A percentile compares a stretch with the other conserved stretches of the same genome.
Conservation (phyloP, 495 filamentous ascomycete species). For the Oleoguttula mirabilis region DNA sequence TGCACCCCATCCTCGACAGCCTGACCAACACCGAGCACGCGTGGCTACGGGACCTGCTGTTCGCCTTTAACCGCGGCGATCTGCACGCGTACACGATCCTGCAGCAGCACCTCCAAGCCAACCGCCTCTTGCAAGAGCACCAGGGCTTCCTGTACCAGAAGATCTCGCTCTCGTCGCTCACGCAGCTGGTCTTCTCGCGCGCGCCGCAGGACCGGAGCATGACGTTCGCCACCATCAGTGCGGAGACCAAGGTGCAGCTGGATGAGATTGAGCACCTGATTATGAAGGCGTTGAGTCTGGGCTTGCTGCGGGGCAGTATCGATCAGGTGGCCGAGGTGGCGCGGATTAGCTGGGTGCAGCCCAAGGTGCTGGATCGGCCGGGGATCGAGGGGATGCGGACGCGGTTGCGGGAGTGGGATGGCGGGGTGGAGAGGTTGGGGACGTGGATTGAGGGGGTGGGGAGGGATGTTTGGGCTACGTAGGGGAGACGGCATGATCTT, state of each 20-base stretch:
- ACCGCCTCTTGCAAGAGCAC: conserved; percentile 67
- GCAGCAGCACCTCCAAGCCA: conserved; percentile 58
- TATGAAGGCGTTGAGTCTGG: conserved; percentile 95
- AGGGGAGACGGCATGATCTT: too few relatives aligned
- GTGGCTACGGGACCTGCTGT: conserved; percentile 89
- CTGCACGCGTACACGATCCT: conserved; percentile 74
- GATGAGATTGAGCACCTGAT: conserved; percentile 94
- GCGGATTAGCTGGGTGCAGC: conserved; percentile 96
- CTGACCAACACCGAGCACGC: conserved; percentile 51
- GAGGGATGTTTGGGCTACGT: conserved; percentile 22
- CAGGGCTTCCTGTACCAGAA: conserved; percentile 83
- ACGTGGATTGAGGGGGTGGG: conserved; percentile 70
- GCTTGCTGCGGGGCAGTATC: conserved; percentile 79
- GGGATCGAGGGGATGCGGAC: conserved; percentile 92
- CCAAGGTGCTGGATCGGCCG: conserved; percentile 87
- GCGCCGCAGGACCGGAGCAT: conserved; percentile 92
- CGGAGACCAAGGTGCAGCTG: conserved; percentile 82
- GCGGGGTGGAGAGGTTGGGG: conserved; percentile 83
- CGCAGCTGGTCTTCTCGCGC: conserved; percentile 90
- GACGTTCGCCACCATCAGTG: conserved; percentile 72
- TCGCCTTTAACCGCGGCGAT: conserved; percentile 95
- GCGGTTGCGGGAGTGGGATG: conserved; percentile 84
- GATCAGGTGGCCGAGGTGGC: conserved; percentile 93
- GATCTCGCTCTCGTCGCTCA: conserved; percentile 89
- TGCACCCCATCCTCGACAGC: conserved; percentile 89